Evolutionary conservation across 345 rosid species (phyloP).

Genomic region (Murraya paniculata): DNA sequence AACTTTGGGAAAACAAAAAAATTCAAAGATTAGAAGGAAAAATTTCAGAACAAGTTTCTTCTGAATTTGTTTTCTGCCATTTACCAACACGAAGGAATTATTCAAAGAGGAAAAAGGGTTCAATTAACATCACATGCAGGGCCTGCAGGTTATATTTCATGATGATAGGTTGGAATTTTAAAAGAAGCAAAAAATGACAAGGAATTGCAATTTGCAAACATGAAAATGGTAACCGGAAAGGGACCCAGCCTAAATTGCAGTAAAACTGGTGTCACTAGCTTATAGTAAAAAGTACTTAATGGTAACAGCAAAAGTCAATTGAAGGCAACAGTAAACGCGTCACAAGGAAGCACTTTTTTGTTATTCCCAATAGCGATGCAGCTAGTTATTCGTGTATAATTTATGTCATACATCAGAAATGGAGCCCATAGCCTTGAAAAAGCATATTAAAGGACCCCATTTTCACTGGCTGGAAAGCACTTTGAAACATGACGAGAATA

Average conservation of each 20-base stretch:
- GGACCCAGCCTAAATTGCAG: not conserved
- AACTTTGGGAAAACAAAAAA: too few relatives aligned
- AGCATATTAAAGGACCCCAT: slow-evolving; percentile 26
- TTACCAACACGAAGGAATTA: not conserved
- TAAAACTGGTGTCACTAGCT: not conserved
- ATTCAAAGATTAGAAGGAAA: not conserved
- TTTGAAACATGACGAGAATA: slow-evolving; percentile 22
- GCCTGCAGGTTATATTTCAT: not conserved
- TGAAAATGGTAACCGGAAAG: not conserved
- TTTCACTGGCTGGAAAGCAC: slow-evolving; percentile 49
- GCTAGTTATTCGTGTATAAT: slow-evolving; percentile 12
- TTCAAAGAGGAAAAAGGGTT: not conserved
- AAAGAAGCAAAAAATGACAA: not conserved
- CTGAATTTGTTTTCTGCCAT: not conserved
- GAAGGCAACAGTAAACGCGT: not conserved
- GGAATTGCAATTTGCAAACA: not conserved
- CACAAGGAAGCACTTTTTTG: slow-evolving; percentile 3
- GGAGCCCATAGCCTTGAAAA: slow-evolving; percentile 29
- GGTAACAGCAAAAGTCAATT: not conserved
- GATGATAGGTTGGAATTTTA: not conserved
- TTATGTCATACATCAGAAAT: slow-evolving; percentile 15
- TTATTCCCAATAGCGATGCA: slow-evolving; percentile 6
- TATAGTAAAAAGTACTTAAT: not conserved
- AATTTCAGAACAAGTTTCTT: not conserved
- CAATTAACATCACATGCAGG: not conserved